Evolutionary conservation across 2,329 filamentous ascomycete species (phyloP).

Genomic region (Macrophomina tecta): DNA sequence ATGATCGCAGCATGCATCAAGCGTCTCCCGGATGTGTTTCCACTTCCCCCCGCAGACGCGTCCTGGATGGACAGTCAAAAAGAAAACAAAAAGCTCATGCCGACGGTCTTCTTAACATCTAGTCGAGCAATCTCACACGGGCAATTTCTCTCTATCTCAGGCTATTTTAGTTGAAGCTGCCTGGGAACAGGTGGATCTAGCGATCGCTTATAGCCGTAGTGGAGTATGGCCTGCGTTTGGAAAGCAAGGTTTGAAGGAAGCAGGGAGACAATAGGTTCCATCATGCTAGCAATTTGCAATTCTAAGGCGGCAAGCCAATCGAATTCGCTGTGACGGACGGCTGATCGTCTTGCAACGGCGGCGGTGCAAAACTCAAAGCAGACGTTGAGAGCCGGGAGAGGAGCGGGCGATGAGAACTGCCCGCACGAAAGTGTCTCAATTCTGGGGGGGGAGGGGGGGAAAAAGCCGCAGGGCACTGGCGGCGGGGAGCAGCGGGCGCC

Average conservation of each 20-base stretch:
- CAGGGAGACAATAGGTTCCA: neutral
- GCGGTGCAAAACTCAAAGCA: neutral
- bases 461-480: neutral
- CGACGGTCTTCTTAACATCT: neutral
- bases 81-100: neutral
- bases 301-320: conserved; percentile 5
- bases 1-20: conserved; percentile 15
- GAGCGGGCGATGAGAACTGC: neutral
- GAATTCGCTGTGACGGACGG: conserved; percentile 3
- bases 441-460: neutral
- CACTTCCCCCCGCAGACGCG: neutral
- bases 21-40: neutral
- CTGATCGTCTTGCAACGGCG: conserved; percentile 1
- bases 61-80: neutral
- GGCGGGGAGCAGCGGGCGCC: neutral
- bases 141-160: no score
- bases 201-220: neutral
- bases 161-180: neutral
- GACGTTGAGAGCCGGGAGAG: neutral
- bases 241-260: neutral
- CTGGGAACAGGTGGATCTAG: neutral
- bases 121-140: neutral
- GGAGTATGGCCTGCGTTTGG: conserved; percentile 6
- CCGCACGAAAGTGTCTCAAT: neutral
- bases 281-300: conserved; percentile 21